phyloP scores from a whole-genome alignment of 1,284 basidiomycete genomes.

The Moesziomyces parantarcticus region DNA sequence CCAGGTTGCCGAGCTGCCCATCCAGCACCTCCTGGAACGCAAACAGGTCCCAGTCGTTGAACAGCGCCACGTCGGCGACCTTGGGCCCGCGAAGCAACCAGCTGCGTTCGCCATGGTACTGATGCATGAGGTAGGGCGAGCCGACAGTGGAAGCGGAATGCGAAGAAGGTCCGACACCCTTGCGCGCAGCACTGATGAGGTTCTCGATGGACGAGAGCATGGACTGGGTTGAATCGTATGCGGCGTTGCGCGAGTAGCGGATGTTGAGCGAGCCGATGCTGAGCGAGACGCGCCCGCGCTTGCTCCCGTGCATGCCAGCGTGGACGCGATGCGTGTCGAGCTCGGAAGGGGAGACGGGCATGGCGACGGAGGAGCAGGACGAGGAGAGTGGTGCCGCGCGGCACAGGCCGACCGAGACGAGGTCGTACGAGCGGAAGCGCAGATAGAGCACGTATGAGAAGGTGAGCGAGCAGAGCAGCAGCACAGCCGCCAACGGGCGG shows the following conservation, averaged over 20 bases:
- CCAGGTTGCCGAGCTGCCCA: slow-evolving; percentile 26
- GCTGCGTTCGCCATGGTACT: slow-evolving; percentile 39
- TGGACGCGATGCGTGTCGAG: slow-evolving; percentile 7
- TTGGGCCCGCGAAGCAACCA: slow-evolving; percentile 42
- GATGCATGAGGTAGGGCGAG: slow-evolving; percentile 28
- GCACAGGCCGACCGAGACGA: slow-evolving; percentile 32
- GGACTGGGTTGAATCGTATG: slow-evolving; percentile 19
- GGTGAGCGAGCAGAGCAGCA: slow-evolving; percentile 16
- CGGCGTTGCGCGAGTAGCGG: slow-evolving; percentile 36
- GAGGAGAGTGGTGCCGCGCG: slow-evolving; percentile 19
- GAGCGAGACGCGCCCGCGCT: slow-evolving; percentile 16
- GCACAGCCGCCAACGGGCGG: slow-evolving; percentile 7
- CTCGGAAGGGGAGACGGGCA: slow-evolving; percentile 4
- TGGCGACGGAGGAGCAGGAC: slow-evolving; percentile 11
- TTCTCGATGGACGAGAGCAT: slow-evolving; percentile 8
- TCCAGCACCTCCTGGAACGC: slow-evolving; percentile 56
- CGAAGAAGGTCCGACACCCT: not conserved
- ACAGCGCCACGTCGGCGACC: slow-evolving; percentile 41
- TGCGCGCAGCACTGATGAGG: slow-evolving; percentile 11
- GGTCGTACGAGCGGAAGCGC: slow-evolving; percentile 30
- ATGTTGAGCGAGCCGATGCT: slow-evolving; percentile 46
- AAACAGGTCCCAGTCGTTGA: slow-evolving; percentile 52
- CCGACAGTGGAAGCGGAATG: slow-evolving; percentile 1
- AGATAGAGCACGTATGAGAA: slow-evolving; percentile 23
- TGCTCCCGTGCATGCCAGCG: not conserved